Evolutionary conservation across 164 flowering plant genomes (phyloP).

Genomic region (grape (Vitis vinifera)): ASM3070453v1 NC_081806.1:2711501-2712000

Average conservation of each 20-base stretch:
- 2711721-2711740: not conserved
- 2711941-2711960: not conserved
- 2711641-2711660: not conserved
- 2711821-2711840: constrained; percentile 15
- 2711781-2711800: not conserved
- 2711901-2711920: not conserved
- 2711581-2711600: constrained; percentile 29
- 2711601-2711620: not conserved
- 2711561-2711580: constrained; percentile 67
- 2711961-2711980: constrained; percentile 14
- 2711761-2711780: not conserved
- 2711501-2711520: constrained; percentile 56
- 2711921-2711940: not conserved
- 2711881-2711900: constrained; percentile 27
- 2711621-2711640: not conserved
- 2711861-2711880: constrained; percentile 12
- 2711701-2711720: constrained; percentile 2
- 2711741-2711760: not conserved
- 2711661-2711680: not conserved
- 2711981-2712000: not conserved
- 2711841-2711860: constrained; percentile 24
- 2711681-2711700: not conserved
- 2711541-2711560: constrained; percentile 70
- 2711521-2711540: constrained; percentile 59
- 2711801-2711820: not conserved